A percentile compares a stretch with the other conserved stretches of the same genome.
Evolutionary conservation across 371 early-diverging fungal genomes (phyloP).

Genomic region (Blakeslea trispora): DNA sequence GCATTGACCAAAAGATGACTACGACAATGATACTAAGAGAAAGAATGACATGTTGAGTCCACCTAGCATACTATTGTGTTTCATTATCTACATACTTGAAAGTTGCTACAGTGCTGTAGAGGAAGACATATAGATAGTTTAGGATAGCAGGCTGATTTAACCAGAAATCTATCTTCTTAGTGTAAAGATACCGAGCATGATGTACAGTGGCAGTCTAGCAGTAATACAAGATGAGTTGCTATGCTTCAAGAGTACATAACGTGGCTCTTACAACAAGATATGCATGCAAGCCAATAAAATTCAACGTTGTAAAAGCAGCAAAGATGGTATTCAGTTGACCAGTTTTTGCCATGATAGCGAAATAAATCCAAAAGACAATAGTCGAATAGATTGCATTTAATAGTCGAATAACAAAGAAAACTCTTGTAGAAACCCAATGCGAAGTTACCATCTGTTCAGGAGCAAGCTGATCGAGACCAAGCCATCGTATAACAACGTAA

Average conservation of each 20-base stretch:
- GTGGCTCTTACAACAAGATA: slow-evolving; percentile 48
- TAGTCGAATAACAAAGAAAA: slow-evolving; percentile 46
- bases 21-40: slow-evolving; percentile 45
- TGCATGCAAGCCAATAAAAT: slow-evolving; percentile 52
- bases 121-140: slow-evolving; percentile 40
- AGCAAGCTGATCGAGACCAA: slow-evolving; percentile 52
- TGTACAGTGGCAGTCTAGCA: slow-evolving; percentile 20
- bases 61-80: no score
- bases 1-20: slow-evolving; percentile 39
- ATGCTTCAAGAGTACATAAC: background rate
- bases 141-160: slow-evolving; percentile 32
- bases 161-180: slow-evolving; percentile 23
- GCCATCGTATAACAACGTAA: slow-evolving; percentile 33
- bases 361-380: slow-evolving; percentile 43
- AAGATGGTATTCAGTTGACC: slow-evolving; percentile 34
- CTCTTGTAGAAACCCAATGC: slow-evolving; percentile 46
- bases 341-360: slow-evolving; percentile 29
- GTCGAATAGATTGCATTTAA: slow-evolving; percentile 35
- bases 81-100: slow-evolving; percentile 42
- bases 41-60: background rate
- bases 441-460: slow-evolving; percentile 61
- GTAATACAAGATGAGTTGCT: background rate
- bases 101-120: slow-evolving; percentile 38
- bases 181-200: slow-evolving; percentile 31
- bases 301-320: slow-evolving; percentile 55